Base-by-base conservation (phyloP, 2,329 filamentous ascomycete species). In the Apiospora pterosperma region DNA sequence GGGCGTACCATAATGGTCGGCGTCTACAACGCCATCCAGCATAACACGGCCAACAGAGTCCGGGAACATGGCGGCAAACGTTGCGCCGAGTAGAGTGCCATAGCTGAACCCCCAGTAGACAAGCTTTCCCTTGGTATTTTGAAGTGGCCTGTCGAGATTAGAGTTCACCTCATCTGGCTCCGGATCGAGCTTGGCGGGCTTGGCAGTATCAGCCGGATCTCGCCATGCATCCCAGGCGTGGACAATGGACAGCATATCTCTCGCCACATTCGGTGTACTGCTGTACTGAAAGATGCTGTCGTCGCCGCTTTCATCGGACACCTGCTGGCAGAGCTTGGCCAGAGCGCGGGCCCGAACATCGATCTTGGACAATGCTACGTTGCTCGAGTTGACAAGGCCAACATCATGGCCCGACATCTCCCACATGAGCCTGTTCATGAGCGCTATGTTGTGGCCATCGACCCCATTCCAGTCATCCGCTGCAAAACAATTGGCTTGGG, bases 41-140 rank as follows among this genome's bases (percentile, higher is more conserved):
- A 86, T 76, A 62, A 84, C 67, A 65, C 79, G 74, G 67, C 78
- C 72, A 67, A 82, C 74, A 41, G 74, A 79, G 61, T 80, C 76
- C 11, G 79, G 79, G 62, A 78, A 80, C 75, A 81, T 79, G 19
- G 76, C 74, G 7, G 78, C 77, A 61, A 79, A 79, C 3, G 76
- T 79, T 7, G 72, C 73, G 3, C 79, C 79, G 11, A 81, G 68
- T 12, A 78, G 62, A 5, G 76, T 77, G 23, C 79, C 78, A 63
- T 81, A 81, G 19, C 76, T 79, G 65, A 79, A 76, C 0, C 79
- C 79, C 75, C 76, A 77, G 65, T 79, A 80, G 11, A 75, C 72
- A 25, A 76, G 73, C 62, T 75, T 75, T n/a, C 73, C 73, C 36
- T 66, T 66, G 36, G 73, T 70, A 64, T 67, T 69, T 10, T 65